Evolutionary conservation across 495 filamentous ascomycete species (phyloP), one percentile per base, ranked within the genome.

Genomic region (Extremus antarcticus): DNA sequence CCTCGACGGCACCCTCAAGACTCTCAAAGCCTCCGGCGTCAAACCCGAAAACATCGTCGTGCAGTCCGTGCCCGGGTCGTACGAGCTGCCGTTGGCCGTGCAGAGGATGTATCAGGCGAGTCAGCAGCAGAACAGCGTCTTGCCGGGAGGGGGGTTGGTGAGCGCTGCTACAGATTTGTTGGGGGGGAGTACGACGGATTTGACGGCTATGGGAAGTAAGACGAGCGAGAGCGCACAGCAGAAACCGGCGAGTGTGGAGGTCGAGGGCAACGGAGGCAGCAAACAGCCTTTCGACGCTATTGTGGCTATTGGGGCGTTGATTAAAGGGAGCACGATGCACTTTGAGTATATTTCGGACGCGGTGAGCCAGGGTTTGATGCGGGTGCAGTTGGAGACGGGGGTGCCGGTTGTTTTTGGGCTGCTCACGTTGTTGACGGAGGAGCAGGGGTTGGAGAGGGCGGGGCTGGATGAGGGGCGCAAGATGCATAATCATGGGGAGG

Each of bases 281-380:
- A 68, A 71, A 51, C 74, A 77, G 17, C 82, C 87, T 9, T 96
- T 96, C 66, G 89, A 96, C 66, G 90, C 94, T 38, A 79, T 97
- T 47, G 87, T 98, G 56, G 90, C 92, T 53, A 90, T 98, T 60
- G 92, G 92, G 47, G 90, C 94, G 40, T 78, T 98, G 24, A 95
- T 98, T 69, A 98, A 98, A 74, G 92, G 92, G 60, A 86, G 94
- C 66, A 98, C 92, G 17, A 95, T 94, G 86, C 92, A 98, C 68
- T 97, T 97, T 63, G 90, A 98, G 70, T 95, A 96, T 68, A 96
- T 96, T 56, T 76, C 90, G n/a, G 90, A 94, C 57, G 83, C 87
- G 38, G 88, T 91, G 20, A 86, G 81, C 19, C 86, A 92, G 40
- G 92, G 89, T 10, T 74, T 98, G 59, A 98, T 98, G 92, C 84